These are phyloP conservation scores for Sanghuangporus sanghuang DNA, from an alignment of 1,284 basidiomycete species.

Conservation along the genomic window DNA sequence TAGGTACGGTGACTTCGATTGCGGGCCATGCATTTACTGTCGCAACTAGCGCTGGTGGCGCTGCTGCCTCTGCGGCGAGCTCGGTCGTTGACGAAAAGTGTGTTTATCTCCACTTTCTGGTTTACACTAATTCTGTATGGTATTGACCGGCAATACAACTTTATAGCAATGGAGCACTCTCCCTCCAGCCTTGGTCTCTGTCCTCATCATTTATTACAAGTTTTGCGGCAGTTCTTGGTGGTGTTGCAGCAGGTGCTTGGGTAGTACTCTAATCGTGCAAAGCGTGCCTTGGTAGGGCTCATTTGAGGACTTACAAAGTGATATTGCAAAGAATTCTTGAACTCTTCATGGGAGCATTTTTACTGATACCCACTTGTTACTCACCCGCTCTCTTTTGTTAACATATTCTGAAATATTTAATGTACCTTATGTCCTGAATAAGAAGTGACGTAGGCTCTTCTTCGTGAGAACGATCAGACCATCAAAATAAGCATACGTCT, in stretches of 20 bases:
- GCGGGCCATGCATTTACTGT: conserved; percentile 48
- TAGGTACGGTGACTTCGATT: conserved; percentile 43
- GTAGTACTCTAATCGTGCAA: conserved; percentile 32
- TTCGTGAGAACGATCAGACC: too few relatives aligned
- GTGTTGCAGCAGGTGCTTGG: conserved; percentile 36
- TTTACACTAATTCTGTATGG: background rate
- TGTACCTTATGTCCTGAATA: too few relatives aligned
- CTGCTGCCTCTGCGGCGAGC: conserved; percentile 22
- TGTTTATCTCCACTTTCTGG: background rate
- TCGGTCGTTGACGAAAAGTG: conserved; percentile 20
- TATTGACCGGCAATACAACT: background rate
- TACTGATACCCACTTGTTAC: background rate
- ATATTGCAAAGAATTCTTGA: background rate
- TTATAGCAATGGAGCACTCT: background rate
- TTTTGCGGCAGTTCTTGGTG: conserved; percentile 37
- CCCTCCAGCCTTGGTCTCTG: conserved; percentile 20
- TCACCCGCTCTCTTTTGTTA: background rate
- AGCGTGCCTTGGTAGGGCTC: background rate
- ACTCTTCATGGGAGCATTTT: background rate
- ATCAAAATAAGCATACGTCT: too few relatives aligned
- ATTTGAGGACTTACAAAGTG: background rate
- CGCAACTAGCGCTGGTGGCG: conserved; percentile 19
- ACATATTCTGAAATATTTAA: too few relatives aligned
- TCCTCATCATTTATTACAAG: conserved; percentile 35
- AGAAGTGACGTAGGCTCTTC: too few relatives aligned